Evolutionary conservation across 1,284 basidiomycete species (phyloP).

Genomic region (Boletus semigastroideus): DNA sequence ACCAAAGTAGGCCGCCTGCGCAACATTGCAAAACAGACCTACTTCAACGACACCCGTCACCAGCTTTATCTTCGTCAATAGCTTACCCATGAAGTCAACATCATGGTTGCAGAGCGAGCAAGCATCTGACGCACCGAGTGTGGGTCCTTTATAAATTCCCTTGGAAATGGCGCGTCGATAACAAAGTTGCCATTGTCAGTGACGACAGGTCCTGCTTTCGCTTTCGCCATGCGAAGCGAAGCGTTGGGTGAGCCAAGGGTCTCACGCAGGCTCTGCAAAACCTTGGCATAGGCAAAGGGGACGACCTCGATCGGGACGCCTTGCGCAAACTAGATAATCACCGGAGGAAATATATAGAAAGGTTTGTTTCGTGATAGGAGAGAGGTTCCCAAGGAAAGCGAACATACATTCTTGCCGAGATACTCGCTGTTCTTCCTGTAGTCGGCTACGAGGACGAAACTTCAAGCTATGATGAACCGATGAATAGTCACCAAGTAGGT

Average conservation of each 20-base stretch:
- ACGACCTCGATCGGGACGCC: conserved; percentile 97
- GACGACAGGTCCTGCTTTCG: conserved; percentile 92
- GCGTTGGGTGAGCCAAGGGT: conserved; percentile 65
- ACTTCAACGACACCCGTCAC: conserved; percentile 97
- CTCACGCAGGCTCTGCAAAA: conserved; percentile 68
- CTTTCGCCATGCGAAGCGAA: conserved; percentile 78
- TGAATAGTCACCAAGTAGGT: neutral
- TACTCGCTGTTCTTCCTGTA: conserved; percentile 88
- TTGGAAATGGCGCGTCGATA: conserved; percentile 87
- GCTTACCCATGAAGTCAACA: conserved; percentile 39
- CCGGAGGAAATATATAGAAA: neutral
- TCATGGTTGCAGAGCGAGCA: neutral
- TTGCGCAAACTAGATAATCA: conserved; percentile 64
- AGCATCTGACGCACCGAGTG: conserved; percentile 48
- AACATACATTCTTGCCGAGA: conserved; percentile 79
- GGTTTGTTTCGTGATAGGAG: neutral
- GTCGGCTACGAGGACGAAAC: conserved; percentile 94
- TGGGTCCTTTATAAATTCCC: conserved; percentile 69
- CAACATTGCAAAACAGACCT: conserved; percentile 92
- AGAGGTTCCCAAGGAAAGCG: neutral
- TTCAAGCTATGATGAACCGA: conserved; percentile 30
- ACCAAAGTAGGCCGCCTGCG: conserved; percentile 96
- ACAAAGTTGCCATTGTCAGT: conserved; percentile 96
- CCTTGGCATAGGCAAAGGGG: conserved; percentile 93
- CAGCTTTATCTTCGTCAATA: conserved; percentile 78